Percentiles rank a stretch among this genome's conserved stretches.
phyloP scores from a whole-genome alignment of 371 early-diverging fungal species.

The Mucor saturninus region DNA sequence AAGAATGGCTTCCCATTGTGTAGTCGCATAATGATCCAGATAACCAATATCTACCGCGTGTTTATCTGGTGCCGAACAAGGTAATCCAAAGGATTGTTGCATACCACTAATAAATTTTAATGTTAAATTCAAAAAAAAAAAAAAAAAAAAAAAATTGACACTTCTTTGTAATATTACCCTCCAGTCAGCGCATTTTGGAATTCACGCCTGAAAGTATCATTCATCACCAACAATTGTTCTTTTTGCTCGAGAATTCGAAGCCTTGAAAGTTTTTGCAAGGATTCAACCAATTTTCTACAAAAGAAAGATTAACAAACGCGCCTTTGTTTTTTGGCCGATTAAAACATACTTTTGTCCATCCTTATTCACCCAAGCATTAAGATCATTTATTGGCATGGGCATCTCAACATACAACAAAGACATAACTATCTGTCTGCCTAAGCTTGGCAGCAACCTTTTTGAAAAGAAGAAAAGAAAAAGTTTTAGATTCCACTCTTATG shows the following conservation, averaged over 20 bases:
- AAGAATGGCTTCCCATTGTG: constrained; percentile 91
- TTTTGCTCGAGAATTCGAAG: constrained; percentile 70
- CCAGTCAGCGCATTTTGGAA: constrained; percentile 90
- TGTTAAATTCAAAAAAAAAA: no score
- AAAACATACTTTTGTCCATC: constrained; percentile 55
- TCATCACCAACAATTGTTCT: constrained; percentile 55
- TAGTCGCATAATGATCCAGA: constrained; percentile 82
- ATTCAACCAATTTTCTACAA: constrained; percentile 60
- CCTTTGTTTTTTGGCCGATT: not conserved
- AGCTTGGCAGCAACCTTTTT: constrained; percentile 76
- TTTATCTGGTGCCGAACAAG: constrained; percentile 68
- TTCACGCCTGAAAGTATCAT: constrained; percentile 74
- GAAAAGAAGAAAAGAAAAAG: not conserved
- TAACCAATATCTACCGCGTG: constrained; percentile 69
- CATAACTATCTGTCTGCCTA: constrained; percentile 92
- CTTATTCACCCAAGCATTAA: constrained; percentile 72
- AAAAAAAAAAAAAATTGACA: not conserved
- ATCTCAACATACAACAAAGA: constrained; percentile 79
- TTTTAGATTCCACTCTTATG: not conserved
- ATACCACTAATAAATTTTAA: constrained; percentile 59
- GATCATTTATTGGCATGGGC: constrained; percentile 63
- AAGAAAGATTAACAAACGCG: no score
- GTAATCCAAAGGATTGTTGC: constrained; percentile 83
- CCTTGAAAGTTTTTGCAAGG: constrained; percentile 67
- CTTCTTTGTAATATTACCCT: constrained; percentile 59